A percentile compares a stretch with the other conserved stretches of the same genome.
phyloP scores from a whole-genome alignment of 2,329 filamentous ascomycete species.

The Neonectria punicea region DNA sequence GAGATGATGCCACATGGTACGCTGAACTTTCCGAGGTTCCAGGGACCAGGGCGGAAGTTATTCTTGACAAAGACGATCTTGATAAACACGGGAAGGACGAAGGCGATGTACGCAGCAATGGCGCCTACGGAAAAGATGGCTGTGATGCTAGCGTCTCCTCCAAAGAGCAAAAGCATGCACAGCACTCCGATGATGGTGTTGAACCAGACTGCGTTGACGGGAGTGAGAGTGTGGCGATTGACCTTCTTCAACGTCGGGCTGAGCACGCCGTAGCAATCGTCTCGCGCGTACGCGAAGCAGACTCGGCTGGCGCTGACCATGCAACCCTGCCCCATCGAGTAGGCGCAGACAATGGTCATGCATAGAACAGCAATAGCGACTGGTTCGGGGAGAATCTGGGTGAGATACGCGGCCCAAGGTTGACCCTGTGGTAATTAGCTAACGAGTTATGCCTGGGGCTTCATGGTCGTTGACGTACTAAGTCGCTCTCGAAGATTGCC shows the following conservation, averaged over 20 bases:
- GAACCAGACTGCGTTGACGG: conserved; percentile 27
- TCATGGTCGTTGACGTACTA: neutral
- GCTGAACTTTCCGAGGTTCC: conserved; percentile 25
- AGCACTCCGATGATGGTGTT: conserved; percentile 25
- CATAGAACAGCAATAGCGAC: conserved; percentile 18
- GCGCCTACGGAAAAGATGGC: conserved; percentile 28
- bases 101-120: conserved; percentile 23
- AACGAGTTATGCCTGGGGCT: accelerated
- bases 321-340: conserved; percentile 24
- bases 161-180: conserved; percentile 24
- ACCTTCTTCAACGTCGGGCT: conserved; percentile 21
- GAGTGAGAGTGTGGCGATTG: conserved; percentile 20
- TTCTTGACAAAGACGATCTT: conserved; percentile 26
- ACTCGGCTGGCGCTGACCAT: conserved; percentile 25
- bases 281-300: conserved; percentile 25
- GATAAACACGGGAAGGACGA: conserved; percentile 25
- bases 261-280: conserved; percentile 24
- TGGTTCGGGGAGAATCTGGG: conserved; percentile 17
- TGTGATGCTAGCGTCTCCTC: conserved; percentile 22
- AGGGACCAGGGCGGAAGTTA: conserved; percentile 26
- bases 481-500: conserved; percentile 23
- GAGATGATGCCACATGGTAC: conserved; percentile 14
- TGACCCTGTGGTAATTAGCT: conserved; percentile 14
- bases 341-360: conserved; percentile 25
- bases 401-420: conserved; percentile 24